Evolutionary conservation across 1,139 yeast genomes (phyloP), one percentile per base, ranked within the genome.

Genomic region (Diutina ranongensis): DNA sequence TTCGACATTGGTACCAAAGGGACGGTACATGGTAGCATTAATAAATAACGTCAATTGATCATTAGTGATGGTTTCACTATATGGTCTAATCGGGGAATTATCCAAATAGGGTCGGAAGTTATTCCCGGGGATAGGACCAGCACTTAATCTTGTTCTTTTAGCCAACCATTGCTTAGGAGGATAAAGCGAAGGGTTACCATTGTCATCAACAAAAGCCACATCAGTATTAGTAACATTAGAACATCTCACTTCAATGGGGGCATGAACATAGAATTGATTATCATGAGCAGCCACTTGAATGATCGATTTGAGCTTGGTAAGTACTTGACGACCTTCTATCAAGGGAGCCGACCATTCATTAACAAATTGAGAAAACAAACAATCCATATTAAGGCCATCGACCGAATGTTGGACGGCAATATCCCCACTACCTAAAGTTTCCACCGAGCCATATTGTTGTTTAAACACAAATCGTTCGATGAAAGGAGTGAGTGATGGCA

Each of bases 311-410:
- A 89, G 68, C 46, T 83, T 68, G 46, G 74, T 69, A 52, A 89
- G 72, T 12, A 83, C 80, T 45, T 80, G 82, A 8, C 80, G 80
- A 9, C 97, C 97, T 49, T 76, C 74, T 27, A 67, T 71, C 57
- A 92, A 67, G 28, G 97, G 97, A 47, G 94, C 78, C 13, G 92
- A 87, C 98, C 98, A 92, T 65, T 92, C 98, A 59, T 89, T 81
- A 47, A 92, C 98, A 64, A 83, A 89, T 62, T 92, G 98, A 44
- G 89, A 80, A 61, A 88, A 92, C 53, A 89, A 68, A 60, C 98
- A 92, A 65, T 92, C 97, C 95, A 92, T 87, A 60, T 87, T 88
- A 56, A 89, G 78, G 2, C 89, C 95, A 51, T 84, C 89, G 33
- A 84, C 89, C 2, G 94, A 83, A 50, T 78, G 74, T 57, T 83